Evolutionary conservation across 257 asterid species (phyloP).

Genomic region (Ocimum tenuiflorum): DNA sequence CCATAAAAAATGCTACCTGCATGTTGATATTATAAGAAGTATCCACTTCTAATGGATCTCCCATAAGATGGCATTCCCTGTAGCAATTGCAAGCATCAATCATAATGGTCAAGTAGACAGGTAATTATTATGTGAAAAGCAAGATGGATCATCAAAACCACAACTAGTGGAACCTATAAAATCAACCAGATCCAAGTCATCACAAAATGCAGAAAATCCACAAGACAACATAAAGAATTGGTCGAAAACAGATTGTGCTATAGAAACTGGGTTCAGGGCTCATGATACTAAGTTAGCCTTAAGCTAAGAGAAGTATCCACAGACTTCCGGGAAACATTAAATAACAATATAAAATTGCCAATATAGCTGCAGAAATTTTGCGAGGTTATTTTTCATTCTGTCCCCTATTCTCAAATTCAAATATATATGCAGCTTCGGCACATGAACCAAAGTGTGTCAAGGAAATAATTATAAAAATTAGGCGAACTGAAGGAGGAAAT

Average conservation of each 20-base stretch:
- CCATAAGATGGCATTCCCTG: slow-evolving; percentile 42
- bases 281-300: background rate
- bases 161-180: slow-evolving; percentile 6
- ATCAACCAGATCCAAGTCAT: background rate
- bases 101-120: background rate
- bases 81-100: slow-evolving; percentile 30
- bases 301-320: background rate
- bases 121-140: background rate
- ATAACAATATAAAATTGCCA: background rate
- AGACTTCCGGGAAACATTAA: background rate
- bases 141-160: background rate
- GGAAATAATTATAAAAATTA: background rate
- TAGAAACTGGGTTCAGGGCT: background rate
- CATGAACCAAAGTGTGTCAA: background rate
- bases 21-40: slow-evolving; percentile 19
- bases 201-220: background rate
- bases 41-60: slow-evolving; percentile 44
- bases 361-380: background rate
- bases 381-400: background rate
- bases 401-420: background rate
- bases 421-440: background rate
- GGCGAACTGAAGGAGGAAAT: background rate
- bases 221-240: background rate
- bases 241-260: background rate
- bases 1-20: slow-evolving; percentile 42